phyloP scores from a whole-genome alignment of 1,139 yeast genomes.

The Waltiozyma sp. region DNA sequence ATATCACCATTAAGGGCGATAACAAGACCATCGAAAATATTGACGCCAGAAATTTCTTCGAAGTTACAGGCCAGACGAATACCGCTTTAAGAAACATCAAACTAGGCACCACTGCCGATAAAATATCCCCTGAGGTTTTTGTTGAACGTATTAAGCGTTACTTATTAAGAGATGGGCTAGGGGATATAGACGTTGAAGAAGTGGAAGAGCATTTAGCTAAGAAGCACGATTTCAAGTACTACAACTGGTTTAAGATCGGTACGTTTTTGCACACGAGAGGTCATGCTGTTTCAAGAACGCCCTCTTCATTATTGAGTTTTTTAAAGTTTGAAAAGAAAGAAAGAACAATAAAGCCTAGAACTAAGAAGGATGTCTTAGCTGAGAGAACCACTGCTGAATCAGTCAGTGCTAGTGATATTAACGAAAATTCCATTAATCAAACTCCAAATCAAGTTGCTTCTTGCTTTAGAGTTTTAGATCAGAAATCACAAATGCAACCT shows the following conservation, averaged over 20 bases:
- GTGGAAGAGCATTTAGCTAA: slow-evolving; percentile 13
- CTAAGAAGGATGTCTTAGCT: slow-evolving; percentile 17
- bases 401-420: slow-evolving; percentile 45
- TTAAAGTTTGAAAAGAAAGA: slow-evolving; percentile 49
- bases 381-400: slow-evolving; percentile 31
- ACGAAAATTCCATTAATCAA: slow-evolving; percentile 38
- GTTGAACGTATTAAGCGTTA: slow-evolving; percentile 28
- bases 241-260: slow-evolving; percentile 56
- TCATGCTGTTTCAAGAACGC: not conserved
- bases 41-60: slow-evolving; percentile 34
- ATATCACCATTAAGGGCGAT: slow-evolving; percentile 20
- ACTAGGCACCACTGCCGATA: slow-evolving; percentile 40
- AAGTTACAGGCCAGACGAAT: slow-evolving; percentile 34
- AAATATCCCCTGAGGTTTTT: slow-evolving; percentile 39
- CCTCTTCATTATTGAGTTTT: slow-evolving; percentile 46
- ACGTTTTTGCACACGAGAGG: slow-evolving; percentile 25
- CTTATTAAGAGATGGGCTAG: slow-evolving; percentile 24
- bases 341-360: slow-evolving; percentile 17
- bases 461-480: slow-evolving; percentile 30
- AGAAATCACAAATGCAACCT: slow-evolving; percentile 25
- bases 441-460: slow-evolving; percentile 51
- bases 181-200: slow-evolving; percentile 14
- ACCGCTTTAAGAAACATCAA: slow-evolving; percentile 48
- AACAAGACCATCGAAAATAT: slow-evolving; percentile 31
- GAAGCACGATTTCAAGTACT: slow-evolving; percentile 21